Evolutionary conservation across 306 rosid species (phyloP).

Genomic region (Cicer judaicum): DNA sequence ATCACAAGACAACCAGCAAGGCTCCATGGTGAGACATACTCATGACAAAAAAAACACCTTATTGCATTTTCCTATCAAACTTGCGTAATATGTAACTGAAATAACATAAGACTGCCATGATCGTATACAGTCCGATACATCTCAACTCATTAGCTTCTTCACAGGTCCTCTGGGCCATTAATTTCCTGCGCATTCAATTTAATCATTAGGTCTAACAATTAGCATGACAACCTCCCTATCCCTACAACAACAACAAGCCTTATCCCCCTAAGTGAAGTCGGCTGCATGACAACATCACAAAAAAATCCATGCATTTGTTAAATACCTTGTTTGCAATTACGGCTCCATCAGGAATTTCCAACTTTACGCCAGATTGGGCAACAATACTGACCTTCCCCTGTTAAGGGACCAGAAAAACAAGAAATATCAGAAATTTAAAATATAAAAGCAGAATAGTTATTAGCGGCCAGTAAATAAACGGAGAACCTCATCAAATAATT

Average conservation of each 20-base stretch:
- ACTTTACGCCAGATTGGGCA: constrained; percentile 67
- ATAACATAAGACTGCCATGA: constrained; percentile 14
- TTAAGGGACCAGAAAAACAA: constrained; percentile 35
- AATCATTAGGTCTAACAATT: constrained; percentile 23
- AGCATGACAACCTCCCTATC: not conserved
- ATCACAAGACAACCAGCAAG: constrained; percentile 27
- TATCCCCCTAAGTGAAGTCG: not conserved
- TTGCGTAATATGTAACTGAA: constrained; percentile 15
- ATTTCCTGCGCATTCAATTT: constrained; percentile 60
- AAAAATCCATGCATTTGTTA: constrained; percentile 13
- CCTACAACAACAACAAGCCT: not conserved
- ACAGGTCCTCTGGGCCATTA: constrained; percentile 74
- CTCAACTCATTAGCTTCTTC: constrained; percentile 38
- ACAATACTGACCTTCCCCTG: constrained; percentile 78
- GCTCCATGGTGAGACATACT: constrained; percentile 37
- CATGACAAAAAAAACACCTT: constrained; percentile 39
- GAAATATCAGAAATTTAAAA: constrained; percentile 14
- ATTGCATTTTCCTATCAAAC: constrained; percentile 43
- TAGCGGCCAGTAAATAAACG: not conserved
- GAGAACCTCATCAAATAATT: not conserved
- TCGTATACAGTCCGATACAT: constrained; percentile 26
- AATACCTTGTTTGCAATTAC: constrained; percentile 71
- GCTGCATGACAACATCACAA: not conserved
- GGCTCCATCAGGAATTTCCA: constrained; percentile 77
- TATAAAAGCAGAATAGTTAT: not conserved